Conservation (phyloP, 768 basidiomycete species). For the Stropharia rugosoannulata region DNA sequence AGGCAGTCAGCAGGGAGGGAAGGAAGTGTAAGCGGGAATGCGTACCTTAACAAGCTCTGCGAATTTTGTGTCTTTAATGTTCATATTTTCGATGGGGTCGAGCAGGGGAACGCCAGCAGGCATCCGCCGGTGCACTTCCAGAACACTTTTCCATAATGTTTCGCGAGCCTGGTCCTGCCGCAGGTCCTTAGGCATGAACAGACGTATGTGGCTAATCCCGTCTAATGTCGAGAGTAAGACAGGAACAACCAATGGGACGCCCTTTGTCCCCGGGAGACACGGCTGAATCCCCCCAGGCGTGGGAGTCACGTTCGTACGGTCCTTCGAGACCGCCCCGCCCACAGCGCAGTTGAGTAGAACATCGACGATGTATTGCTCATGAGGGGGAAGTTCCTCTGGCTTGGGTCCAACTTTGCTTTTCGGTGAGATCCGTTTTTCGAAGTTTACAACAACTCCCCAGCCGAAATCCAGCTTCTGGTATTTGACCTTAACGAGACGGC, state of each 20-base stretch:
- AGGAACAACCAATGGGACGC: slow-evolving; percentile 83
- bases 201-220: slow-evolving; percentile 80
- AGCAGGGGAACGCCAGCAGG: slow-evolving; percentile 84
- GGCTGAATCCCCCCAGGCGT: slow-evolving; percentile 76
- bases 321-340: slow-evolving; percentile 60
- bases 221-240: slow-evolving; percentile 87
- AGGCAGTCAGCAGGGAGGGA: background rate
- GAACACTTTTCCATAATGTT: slow-evolving; percentile 85
- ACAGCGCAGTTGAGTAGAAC: slow-evolving; percentile 81
- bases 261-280: slow-evolving; percentile 69
- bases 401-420: slow-evolving; percentile 75
- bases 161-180: slow-evolving; percentile 73
- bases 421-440: slow-evolving; percentile 80
- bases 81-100: slow-evolving; percentile 94
- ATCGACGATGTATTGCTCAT: slow-evolving; percentile 91
- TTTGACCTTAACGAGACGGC: slow-evolving; percentile 90
- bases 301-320: slow-evolving; percentile 44
- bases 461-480: slow-evolving; percentile 89
- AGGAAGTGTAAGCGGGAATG: slow-evolving; percentile 9
- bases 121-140: slow-evolving; percentile 90
- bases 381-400: slow-evolving; percentile 71
- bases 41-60: slow-evolving; percentile 76
- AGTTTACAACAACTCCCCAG: slow-evolving; percentile 95
- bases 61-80: slow-evolving; percentile 94
- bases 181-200: slow-evolving; percentile 89